Conservation (phyloP, 2,329 filamentous ascomycete species). For the Pseudogymnoascus sp. region DNA sequence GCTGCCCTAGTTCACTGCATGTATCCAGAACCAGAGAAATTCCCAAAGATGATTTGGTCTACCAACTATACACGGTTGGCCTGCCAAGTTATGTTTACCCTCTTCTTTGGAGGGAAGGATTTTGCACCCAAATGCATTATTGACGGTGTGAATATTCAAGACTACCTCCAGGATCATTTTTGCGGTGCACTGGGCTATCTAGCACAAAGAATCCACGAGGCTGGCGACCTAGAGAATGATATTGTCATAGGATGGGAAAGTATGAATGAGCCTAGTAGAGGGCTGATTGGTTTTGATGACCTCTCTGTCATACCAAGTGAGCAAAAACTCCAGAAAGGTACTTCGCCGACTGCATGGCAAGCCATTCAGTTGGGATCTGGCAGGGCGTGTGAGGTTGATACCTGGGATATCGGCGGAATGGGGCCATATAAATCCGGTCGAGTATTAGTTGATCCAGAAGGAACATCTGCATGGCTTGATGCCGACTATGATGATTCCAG, state of each 20-base stretch:
- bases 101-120: slow-evolving; percentile 85
- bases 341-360: slow-evolving; percentile 90
- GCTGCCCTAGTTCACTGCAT: slow-evolving; percentile 94
- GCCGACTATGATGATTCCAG: slow-evolving; percentile 74
- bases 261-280: slow-evolving; percentile 89
- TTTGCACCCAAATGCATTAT: slow-evolving; percentile 96
- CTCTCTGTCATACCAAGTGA: slow-evolving; percentile 75
- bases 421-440: slow-evolving; percentile 86
- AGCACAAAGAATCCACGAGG: slow-evolving; percentile 77
- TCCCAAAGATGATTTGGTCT: slow-evolving; percentile 99
- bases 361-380: slow-evolving; percentile 87
- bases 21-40: slow-evolving; percentile 73
- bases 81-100: slow-evolving; percentile 82
- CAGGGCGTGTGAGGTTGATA: slow-evolving; percentile 79
- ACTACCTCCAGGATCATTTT: slow-evolving; percentile 86
- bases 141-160: slow-evolving; percentile 90
- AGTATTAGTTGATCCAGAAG: slow-evolving; percentile 78
- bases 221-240: slow-evolving; percentile 78
- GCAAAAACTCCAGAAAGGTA: slow-evolving; percentile 86
- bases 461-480: slow-evolving; percentile 76
- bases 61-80: slow-evolving; percentile 90
- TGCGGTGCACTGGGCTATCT: slow-evolving; percentile 72
- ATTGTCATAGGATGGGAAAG: slow-evolving; percentile 94
- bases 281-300: slow-evolving; percentile 76
- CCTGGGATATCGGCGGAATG: slow-evolving; percentile 88